Conservation (phyloP, 1,284 basidiomycete species). For the Cutaneotrichosporon spelunceum region DNA sequence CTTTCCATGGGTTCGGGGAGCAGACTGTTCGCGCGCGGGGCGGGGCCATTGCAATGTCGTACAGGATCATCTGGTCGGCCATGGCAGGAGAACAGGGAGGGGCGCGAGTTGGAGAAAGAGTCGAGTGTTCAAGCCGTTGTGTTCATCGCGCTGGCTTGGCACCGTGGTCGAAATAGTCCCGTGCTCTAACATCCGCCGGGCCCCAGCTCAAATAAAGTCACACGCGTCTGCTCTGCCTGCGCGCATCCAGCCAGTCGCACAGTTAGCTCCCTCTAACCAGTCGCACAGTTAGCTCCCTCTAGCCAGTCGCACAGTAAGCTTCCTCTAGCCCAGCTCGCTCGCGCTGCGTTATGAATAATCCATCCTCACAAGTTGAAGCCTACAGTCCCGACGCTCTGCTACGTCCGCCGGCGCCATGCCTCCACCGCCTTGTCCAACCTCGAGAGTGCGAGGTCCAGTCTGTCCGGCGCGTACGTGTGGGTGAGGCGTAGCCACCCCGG, state of each 20-base stretch:
- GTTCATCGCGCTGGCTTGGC: too few relatives aligned
- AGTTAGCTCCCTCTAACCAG: too few relatives aligned
- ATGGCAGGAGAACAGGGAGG: neutral
- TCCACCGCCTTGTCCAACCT: constrained; percentile 7
- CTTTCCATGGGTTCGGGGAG: neutral
- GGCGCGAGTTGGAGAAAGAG: neutral
- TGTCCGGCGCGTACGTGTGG: constrained; percentile 10
- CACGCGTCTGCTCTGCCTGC: neutral
- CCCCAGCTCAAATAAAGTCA: neutral
- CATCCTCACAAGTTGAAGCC: neutral
- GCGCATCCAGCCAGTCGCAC: too few relatives aligned
- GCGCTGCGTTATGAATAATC: too few relatives aligned
- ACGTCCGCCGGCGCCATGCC: neutral
- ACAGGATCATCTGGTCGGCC: neutral
- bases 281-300: too few relatives aligned
- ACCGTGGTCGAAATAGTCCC: too few relatives aligned
- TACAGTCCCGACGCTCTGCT: neutral
- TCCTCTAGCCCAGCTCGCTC: too few relatives aligned
- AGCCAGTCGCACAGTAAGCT: too few relatives aligned
- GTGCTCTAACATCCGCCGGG: too few relatives aligned
- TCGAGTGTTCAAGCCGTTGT: neutral
- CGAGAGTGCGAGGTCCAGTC: constrained; percentile 7
- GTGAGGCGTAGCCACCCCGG: constrained; percentile 25
- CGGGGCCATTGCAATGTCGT: neutral
- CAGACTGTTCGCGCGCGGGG: neutral